Base-by-base conservation (phyloP, 805 yeast species). In the Ogataea nitratoaversa region DNA sequence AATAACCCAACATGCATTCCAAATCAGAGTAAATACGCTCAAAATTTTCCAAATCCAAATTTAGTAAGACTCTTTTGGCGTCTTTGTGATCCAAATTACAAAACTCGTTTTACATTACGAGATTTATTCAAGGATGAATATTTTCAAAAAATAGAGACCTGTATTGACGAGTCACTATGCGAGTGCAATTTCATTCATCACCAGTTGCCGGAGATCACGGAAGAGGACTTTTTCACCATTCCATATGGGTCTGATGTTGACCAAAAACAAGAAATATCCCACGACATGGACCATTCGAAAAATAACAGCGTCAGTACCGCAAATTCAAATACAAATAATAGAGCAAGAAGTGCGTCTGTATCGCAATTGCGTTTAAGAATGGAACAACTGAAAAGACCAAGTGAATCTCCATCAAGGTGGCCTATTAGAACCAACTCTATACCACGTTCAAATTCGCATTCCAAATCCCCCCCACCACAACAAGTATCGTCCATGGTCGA, bases 41-140 rank as follows among this genome's bases (percentile, higher is more conserved):
- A 46, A n/a, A 40, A 48, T 8, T 50, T 56, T 34, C 55, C 53
- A 1, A 36, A 44, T 29, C 42, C 48, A 5, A 40, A 38, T 20
- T 40, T 54, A 13, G 44, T 52, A 7, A 47, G 57, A 29, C 30
- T 56, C 8, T 54, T 86, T 8, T 83, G 90, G 88, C 75, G 84
- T 57, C 60, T 84, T 37, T 76, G 83, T 50, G 89, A 84, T 53
- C 87, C 88, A 3, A 65, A 76, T 19, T 66, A 73, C 0, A 53
- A 51, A 2, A 66, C 74, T 7, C 67, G 95, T 46, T 78, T 78
- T 54, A 68, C 72, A 14, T 52, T 84, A 46, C 67, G 71, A 1
- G 68, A 71, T 19, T 61, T 84, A 25, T 75, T 80, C 45, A 51
- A 66, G 2, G 89, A 84, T 50, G 78, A 82, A 9, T 84, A 84